Evolutionary conservation across 148 eudicot genomes (phyloP).

Genomic region (Amaranthus hypochondriacus): DNA sequence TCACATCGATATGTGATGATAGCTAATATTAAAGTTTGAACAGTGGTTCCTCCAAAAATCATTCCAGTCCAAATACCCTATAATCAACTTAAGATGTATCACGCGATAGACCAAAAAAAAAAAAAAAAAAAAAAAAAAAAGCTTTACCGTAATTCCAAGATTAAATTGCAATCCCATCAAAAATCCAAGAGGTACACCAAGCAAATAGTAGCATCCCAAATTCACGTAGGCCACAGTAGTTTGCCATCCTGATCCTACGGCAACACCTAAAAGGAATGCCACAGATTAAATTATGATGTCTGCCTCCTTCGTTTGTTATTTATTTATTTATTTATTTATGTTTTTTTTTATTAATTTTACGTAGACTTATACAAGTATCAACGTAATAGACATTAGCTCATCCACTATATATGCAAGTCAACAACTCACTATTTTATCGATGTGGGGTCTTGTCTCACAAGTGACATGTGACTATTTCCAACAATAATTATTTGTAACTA

Average conservation of each 20-base stretch:
- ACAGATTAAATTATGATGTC: not conserved
- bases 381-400: constrained; percentile 3
- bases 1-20: constrained; percentile 36
- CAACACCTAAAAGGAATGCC: constrained; percentile 20
- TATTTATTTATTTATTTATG: too few species aligned
- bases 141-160: constrained; percentile 21
- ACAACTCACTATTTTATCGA: too few species aligned
- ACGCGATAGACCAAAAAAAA: too few species aligned
- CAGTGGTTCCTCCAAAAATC: constrained; percentile 50
- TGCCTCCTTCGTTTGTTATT: too few species aligned
- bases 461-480: too few species aligned
- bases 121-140: too few species aligned
- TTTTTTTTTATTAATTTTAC: too few species aligned
- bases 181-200: constrained; percentile 36
- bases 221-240: constrained; percentile 32
- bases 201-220: constrained; percentile 30
- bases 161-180: constrained; percentile 28
- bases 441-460: too few species aligned
- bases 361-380: too few species aligned
- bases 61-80: constrained; percentile 58
- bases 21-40: constrained; percentile 41
- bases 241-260: constrained; percentile 42
- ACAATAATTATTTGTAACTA: too few species aligned
- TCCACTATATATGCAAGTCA: too few species aligned
- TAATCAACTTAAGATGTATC: not conserved